Conservation (phyloP, 495 filamentous ascomycete genomes). For the Neurospora sp. region DNA sequence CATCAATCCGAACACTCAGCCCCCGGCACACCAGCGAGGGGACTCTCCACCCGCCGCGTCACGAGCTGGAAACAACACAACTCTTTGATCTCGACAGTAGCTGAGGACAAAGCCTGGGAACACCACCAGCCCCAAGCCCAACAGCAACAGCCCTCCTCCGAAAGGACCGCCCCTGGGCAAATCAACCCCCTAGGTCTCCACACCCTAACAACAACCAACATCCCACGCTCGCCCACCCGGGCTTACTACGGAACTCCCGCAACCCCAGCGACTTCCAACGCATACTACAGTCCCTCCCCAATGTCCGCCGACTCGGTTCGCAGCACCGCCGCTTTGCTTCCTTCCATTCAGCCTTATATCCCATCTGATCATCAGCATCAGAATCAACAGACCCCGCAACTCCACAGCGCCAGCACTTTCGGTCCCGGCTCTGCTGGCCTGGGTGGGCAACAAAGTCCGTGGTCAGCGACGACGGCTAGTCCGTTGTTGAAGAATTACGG, state of each 20-base stretch:
- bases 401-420: constrained; percentile 11
- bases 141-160: background rate
- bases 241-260: constrained; percentile 8
- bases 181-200: constrained; percentile 6
- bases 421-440: no score
- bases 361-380: constrained; percentile 26
- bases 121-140: background rate
- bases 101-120: constrained; percentile 5
- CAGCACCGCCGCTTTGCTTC: constrained; percentile 27
- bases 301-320: constrained; percentile 22
- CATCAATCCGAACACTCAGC: background rate
- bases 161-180: background rate
- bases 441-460: constrained; percentile 23
- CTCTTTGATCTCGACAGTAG: constrained; percentile 5
- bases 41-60: constrained; percentile 4
- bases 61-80: constrained; percentile 13
- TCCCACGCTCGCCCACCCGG: constrained; percentile 8
- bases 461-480: constrained; percentile 22
- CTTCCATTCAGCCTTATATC: constrained; percentile 26
- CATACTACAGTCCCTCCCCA: constrained; percentile 20
- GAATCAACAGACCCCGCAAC: constrained; percentile 6
- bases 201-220: constrained; percentile 12
- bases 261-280: constrained; percentile 20
- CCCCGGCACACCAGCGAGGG: background rate
- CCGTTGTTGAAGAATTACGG: constrained; percentile 20